phyloP scores from a whole-genome alignment of 2,329 filamentous ascomycete species.

The Pseudogymnoascus sp. region DNA sequence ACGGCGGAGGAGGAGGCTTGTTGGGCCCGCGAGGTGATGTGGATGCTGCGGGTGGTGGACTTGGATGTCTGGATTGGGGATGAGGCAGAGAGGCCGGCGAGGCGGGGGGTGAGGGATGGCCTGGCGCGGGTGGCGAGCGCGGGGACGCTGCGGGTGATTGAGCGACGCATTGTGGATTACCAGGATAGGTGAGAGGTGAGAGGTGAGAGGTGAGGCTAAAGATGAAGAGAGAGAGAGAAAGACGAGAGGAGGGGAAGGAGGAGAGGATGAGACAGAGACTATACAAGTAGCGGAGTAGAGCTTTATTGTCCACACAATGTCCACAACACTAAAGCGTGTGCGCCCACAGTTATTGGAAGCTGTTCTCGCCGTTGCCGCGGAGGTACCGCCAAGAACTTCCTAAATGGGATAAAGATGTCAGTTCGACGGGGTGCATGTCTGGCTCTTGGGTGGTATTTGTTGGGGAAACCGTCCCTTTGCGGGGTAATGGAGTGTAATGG shows the following conservation, averaged over 20 bases:
- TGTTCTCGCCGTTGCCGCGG: neutral
- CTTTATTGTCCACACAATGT: neutral
- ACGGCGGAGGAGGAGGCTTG: constrained; percentile 37
- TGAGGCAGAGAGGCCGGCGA: constrained; percentile 23
- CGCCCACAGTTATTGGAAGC: neutral
- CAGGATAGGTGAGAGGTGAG: neutral
- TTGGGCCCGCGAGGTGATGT: constrained; percentile 48
- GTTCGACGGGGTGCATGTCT: neutral
- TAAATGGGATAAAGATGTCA: neutral
- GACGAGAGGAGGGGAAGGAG: neutral
- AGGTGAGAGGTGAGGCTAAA: neutral
- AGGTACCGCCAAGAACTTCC: neutral
- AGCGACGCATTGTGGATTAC: constrained; percentile 25
- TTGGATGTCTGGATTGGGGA: constrained; percentile 22
- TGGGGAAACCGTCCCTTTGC: neutral
- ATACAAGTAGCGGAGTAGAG: neutral
- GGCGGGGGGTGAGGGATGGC: constrained; percentile 20
- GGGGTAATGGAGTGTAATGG: constrained; percentile 3
- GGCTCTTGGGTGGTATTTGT: neutral
- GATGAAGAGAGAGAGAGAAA: constrained; percentile 1
- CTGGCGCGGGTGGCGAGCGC: constrained; percentile 20
- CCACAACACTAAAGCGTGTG: neutral
- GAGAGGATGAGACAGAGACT: neutral
- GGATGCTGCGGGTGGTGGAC: constrained; percentile 43
- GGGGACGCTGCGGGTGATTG: constrained; percentile 23